Conservation (phyloP, 2,329 filamentous ascomycete species). For the Nemania serpens region DNA sequence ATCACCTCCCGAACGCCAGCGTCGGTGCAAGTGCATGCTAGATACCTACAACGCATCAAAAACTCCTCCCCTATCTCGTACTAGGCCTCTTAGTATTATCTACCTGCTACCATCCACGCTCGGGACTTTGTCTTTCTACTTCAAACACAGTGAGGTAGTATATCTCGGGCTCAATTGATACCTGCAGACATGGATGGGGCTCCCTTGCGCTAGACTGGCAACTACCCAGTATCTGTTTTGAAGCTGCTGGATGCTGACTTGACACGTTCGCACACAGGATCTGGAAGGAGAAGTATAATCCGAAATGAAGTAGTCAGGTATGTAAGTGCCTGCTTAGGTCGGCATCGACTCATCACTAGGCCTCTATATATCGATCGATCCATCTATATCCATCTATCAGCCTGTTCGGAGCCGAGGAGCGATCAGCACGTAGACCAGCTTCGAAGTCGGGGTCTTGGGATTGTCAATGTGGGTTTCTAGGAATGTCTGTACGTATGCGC, state of each 20-base stretch:
- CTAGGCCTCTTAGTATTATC: neutral
- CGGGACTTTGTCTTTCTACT: slow-evolving; percentile 8
- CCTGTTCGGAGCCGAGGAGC: too few relatives aligned
- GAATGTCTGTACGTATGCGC: too few relatives aligned
- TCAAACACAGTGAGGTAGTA: slow-evolving; percentile 11
- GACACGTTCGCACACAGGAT: slow-evolving; percentile 66
- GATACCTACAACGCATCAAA: slow-evolving; percentile 23
- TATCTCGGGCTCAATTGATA: slow-evolving; percentile 12
- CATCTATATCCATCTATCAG: neutral
- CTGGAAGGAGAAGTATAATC: slow-evolving; percentile 95
- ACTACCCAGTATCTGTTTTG: slow-evolving; percentile 20
- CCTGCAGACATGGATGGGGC: slow-evolving; percentile 5
- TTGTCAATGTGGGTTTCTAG: too few relatives aligned
- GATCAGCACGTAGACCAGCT: too few relatives aligned
- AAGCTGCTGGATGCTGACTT: slow-evolving; percentile 31
- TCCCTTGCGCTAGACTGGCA: slow-evolving; percentile 13
- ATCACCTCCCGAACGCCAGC: slow-evolving; percentile 14
- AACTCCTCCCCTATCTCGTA: neutral
- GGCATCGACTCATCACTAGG: slow-evolving; percentile 7
- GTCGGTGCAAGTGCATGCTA: slow-evolving; percentile 19
- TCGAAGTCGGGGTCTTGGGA: too few relatives aligned
- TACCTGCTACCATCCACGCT: slow-evolving; percentile 3
- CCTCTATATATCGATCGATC: slow-evolving; percentile 1
- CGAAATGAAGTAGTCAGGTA: slow-evolving; percentile 45
- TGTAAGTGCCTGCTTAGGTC: neutral